Evolutionary conservation across 2,329 filamentous ascomycete genomes (phyloP).

Genomic region (Diatrype stigma): DNA sequence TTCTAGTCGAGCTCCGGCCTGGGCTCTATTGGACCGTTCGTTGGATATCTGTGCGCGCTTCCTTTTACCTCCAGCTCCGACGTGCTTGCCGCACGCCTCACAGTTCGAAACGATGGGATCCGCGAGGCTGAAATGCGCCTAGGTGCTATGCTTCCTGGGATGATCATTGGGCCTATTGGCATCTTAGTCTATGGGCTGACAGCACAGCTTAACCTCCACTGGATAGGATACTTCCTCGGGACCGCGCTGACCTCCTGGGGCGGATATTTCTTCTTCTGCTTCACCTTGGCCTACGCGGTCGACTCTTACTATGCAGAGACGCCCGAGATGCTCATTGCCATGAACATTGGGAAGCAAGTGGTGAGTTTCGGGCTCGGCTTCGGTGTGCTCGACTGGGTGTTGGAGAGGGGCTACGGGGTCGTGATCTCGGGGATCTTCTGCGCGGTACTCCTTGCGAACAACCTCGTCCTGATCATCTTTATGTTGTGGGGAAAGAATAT

Average conservation of each 20-base stretch:
- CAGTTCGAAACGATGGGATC: constrained; percentile 35
- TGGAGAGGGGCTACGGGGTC: constrained; percentile 42
- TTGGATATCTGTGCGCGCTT: constrained; percentile 36
- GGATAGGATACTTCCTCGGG: constrained; percentile 45
- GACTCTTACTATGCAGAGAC: constrained; percentile 56
- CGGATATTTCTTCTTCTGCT: constrained; percentile 52
- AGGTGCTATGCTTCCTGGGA: constrained; percentile 30
- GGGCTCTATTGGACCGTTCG: constrained; percentile 27
- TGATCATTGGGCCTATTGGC: constrained; percentile 29
- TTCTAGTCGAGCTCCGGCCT: constrained; percentile 24
- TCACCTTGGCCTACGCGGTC: constrained; percentile 57
- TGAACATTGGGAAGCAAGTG: constrained; percentile 54
- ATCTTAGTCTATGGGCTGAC: constrained; percentile 35
- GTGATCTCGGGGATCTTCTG: constrained; percentile 49
- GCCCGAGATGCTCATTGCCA: constrained; percentile 59
- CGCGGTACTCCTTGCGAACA: constrained; percentile 44
- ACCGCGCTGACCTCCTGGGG: constrained; percentile 45
- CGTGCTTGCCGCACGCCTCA: constrained; percentile 33
- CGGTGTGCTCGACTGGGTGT: constrained; percentile 47
- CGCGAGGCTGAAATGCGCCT: constrained; percentile 41
- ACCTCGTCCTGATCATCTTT: constrained; percentile 44
- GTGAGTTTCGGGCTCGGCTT: constrained; percentile 50
- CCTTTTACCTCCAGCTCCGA: constrained; percentile 32
- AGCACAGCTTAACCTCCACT: constrained; percentile 36
- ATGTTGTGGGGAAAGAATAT: constrained; percentile 49